Conservation (phyloP, 306 rosid species). For the Dalbergia cultrata region DNA sequence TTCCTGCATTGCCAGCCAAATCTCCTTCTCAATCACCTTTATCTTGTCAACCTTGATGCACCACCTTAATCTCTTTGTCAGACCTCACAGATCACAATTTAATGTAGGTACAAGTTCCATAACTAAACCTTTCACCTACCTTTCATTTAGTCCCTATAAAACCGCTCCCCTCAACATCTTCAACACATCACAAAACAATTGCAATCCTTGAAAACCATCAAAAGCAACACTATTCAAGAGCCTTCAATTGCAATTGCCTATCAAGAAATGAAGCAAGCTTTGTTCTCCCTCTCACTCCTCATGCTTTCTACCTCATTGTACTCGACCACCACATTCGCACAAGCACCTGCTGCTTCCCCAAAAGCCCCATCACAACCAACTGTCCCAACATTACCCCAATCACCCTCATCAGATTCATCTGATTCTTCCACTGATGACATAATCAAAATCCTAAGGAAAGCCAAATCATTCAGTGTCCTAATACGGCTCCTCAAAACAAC, state of each 20-base stretch:
- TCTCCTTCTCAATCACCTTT: constrained; percentile 35
- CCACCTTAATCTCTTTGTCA: constrained; percentile 45
- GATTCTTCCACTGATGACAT: constrained; percentile 44
- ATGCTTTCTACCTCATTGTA: not conserved
- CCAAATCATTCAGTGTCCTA: constrained; percentile 51
- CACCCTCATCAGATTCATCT: constrained; percentile 30
- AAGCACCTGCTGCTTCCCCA: constrained; percentile 21
- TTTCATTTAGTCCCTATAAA: constrained; percentile 34
- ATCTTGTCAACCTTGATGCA: constrained; percentile 32
- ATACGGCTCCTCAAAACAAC: constrained; percentile 57
- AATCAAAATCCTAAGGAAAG: constrained; percentile 56
- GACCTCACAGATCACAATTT: constrained; percentile 23
- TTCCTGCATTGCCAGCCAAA: constrained; percentile 38
- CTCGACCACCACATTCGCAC: constrained; percentile 38
- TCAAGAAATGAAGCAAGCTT: constrained; percentile 24
- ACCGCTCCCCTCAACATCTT: not conserved
- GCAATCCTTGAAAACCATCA: not conserved
- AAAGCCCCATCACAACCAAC: constrained; percentile 17
- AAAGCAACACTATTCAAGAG: constrained; percentile 9
- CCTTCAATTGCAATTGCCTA: constrained; percentile 27
- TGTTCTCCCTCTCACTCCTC: constrained; percentile 29
- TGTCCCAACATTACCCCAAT: constrained; percentile 24
- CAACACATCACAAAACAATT: constrained; percentile 31
- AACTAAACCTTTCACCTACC: constrained; percentile 50
- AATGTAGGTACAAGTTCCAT: constrained; percentile 12